These are phyloP conservation scores for Kluyveromyces marxianus DNA, from an alignment of 1,139 yeast genomes.

Conservation along the genomic window DNA sequence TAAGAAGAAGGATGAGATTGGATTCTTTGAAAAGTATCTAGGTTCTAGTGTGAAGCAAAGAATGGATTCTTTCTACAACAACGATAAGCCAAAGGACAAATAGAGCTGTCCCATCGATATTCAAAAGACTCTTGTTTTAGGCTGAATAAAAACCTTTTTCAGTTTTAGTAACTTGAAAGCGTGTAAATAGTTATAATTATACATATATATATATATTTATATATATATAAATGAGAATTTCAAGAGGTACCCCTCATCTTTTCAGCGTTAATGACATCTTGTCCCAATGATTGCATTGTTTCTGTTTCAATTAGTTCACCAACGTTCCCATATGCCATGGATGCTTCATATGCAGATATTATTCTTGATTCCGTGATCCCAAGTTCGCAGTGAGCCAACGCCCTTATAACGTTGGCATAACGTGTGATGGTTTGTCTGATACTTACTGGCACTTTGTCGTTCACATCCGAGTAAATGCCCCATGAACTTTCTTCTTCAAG, in stretches of 20 bases:
- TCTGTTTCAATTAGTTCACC: conserved; percentile 72
- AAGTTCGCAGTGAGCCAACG: conserved; percentile 72
- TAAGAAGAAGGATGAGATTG: conserved; percentile 39
- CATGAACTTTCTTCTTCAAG: conserved; percentile 91
- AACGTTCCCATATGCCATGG: conserved; percentile 66
- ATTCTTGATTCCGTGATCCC: conserved; percentile 82
- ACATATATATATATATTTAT: neutral
- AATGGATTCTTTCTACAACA: conserved; percentile 12
- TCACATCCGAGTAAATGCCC: conserved; percentile 90
- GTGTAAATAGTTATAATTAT: neutral
- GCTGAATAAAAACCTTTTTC: too few relatives aligned
- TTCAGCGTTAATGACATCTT: conserved; percentile 64
- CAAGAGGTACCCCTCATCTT: conserved; percentile 53
- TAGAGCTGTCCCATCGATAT: neutral
- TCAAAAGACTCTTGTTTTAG: neutral
- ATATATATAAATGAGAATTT: neutral
- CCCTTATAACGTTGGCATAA: conserved; percentile 76
- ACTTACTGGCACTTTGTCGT: conserved; percentile 58
- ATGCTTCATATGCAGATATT: conserved; percentile 79
- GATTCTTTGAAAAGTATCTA: conserved; percentile 41
- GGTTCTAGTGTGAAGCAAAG: conserved; percentile 20
- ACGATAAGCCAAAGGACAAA: neutral
- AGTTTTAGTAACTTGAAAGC: neutral
- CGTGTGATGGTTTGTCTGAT: conserved; percentile 72
- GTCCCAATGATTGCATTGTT: conserved; percentile 64